phyloP scores from a whole-genome alignment of 202 grass and related monocot species.

The Dendrocalamus latiflorus region DNA sequence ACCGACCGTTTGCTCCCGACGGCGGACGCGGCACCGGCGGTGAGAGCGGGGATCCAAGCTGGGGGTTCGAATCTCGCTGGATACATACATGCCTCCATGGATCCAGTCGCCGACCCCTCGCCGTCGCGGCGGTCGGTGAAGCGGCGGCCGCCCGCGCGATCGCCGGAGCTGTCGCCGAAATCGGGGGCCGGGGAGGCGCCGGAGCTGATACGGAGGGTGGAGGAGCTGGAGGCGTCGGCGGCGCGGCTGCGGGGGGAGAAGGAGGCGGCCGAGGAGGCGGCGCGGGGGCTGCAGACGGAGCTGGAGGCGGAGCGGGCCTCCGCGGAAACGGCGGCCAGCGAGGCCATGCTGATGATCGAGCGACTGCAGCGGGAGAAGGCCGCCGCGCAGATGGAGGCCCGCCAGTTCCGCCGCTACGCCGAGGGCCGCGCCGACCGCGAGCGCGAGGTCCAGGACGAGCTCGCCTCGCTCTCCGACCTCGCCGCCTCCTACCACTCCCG shows the following conservation, averaged over 20 bases:
- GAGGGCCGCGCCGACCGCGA: conserved; percentile 53
- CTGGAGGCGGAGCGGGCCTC: conserved; percentile 53
- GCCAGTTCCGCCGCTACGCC: conserved; percentile 45
- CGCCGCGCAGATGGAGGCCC: conserved; percentile 65
- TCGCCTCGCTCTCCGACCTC: conserved; percentile 53
- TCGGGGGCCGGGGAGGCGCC: neutral
- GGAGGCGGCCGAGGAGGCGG: conserved; percentile 38
- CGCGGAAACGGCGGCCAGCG: conserved; percentile 48
- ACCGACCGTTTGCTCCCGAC: neutral
- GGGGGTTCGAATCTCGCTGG: neutral
- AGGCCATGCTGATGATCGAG: conserved; percentile 70
- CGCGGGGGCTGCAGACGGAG: conserved; percentile 25
- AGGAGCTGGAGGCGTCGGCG: conserved; percentile 38
- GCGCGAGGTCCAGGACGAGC: conserved; percentile 52
- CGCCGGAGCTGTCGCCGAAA: conserved; percentile 40
- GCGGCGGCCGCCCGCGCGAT: conserved; percentile 24
- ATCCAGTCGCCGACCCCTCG: conserved; percentile 22
- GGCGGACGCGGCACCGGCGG: neutral
- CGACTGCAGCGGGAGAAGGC: conserved; percentile 73
- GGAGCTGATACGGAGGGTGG: conserved; percentile 37
- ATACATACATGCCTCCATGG: conserved; percentile 48
- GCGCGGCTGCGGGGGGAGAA: conserved; percentile 33
- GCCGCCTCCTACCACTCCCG: conserved; percentile 49
- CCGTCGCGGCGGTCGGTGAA: conserved; percentile 44
- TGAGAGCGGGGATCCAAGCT: neutral